Conservation (phyloP, 805 yeast genomes). For the Clavispora carvajalis region DNA sequence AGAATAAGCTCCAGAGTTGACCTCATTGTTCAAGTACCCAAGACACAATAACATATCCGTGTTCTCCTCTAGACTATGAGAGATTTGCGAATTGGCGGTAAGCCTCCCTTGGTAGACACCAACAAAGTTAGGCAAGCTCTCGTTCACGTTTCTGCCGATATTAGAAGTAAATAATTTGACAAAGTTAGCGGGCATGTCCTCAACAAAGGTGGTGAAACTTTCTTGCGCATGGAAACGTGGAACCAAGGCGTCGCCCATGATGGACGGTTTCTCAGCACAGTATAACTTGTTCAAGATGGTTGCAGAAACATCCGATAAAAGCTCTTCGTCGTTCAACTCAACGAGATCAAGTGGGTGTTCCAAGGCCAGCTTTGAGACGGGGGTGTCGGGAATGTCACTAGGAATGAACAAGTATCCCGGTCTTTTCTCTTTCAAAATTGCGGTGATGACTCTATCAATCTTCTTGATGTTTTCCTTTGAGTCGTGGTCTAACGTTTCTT, state of each 20-base stretch:
- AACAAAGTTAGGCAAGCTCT: conserved; percentile 54
- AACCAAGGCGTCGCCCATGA: conserved; percentile 67
- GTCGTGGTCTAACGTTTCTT: conserved; percentile 32
- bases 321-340: conserved; percentile 11
- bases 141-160: conserved; percentile 74
- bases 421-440: conserved; percentile 51
- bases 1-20: conserved; percentile 24
- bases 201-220: conserved; percentile 46
- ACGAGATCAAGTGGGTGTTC: conserved; percentile 10
- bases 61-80: conserved; percentile 27
- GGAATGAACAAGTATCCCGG: conserved; percentile 87
- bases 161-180: conserved; percentile 51
- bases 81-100: conserved; percentile 25
- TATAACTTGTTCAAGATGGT: conserved; percentile 48
- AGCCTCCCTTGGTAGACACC: conserved; percentile 70
- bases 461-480: conserved; percentile 38
- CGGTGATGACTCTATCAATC: conserved; percentile 61
- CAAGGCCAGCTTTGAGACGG: conserved; percentile 21
- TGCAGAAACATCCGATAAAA: conserved; percentile 19
- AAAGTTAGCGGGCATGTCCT: conserved; percentile 27
- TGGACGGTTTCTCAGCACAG: conserved; percentile 51
- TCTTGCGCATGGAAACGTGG: conserved; percentile 52
- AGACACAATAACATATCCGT: conserved; percentile 67
- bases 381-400: conserved; percentile 51
- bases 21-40: conserved; percentile 51